Base-by-base conservation (phyloP, 768 basidiomycete genomes). In the Jaapia argillacea region DNA sequence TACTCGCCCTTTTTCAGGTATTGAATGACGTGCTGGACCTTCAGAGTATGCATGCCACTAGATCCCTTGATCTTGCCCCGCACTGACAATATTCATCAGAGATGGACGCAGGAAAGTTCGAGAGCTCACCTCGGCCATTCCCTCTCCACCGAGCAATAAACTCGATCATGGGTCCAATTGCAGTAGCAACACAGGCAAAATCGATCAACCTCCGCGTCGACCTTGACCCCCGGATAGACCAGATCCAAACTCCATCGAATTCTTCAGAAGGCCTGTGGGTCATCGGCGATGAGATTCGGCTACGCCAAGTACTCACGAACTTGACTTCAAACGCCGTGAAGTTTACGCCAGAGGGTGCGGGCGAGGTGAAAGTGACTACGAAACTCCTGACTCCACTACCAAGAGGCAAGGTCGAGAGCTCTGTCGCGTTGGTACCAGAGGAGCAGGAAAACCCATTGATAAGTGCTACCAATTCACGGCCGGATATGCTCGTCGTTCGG, bases 51-150 rank as follows among this genome's bases (percentile, higher is more conserved):
- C 36, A n/a, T 43, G 16, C 42, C 22, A 12, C 45, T 23, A 18
- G 4, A 24, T 31, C n/a, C n/a, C n/a, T n/a, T n/a, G n/a, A n/a
- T n/a, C n/a, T n/a, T 6, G 16, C 22, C 20, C 31, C 18, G 5
- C 24, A 14, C 38, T 35, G 25, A 22, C 21, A 6, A 12, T 10
- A 27, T 36, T 33, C 27, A 21, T 4, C 43, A 58, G 54, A 55
- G 56, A 67, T 68, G 66, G 67, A 68, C 43, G 56, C 60, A 0
- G 64, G 64, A 2, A 57, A 68, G 47, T 69, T 71, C 52, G 58
- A 66, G 6, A 64, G 62, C 49, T 62, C 64, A 6, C 53, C 61
- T 0, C 60, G 66, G 45, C 71, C 72, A 0, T 73, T 71, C 58
- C 53, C 53, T 1, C 39, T 61, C 2, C 60, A 61, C 45, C 51